These are phyloP conservation scores for Cephalotrichum gorgonifer DNA, from an alignment of 2,329 filamentous ascomycete genomes.

Conservation along the genomic window DNA sequence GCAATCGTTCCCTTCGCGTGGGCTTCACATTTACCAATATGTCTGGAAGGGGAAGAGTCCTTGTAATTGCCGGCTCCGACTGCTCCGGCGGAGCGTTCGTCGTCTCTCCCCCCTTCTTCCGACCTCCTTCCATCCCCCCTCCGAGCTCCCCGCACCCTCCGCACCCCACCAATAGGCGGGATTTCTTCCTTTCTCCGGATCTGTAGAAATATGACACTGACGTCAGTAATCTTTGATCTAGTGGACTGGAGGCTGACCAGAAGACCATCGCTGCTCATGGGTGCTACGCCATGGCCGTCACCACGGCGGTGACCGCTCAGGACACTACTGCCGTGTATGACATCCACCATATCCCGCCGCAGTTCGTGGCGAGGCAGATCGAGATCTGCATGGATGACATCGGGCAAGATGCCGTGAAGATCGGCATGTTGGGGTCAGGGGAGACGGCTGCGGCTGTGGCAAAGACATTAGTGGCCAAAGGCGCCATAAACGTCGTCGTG, in stretches of 20 bases:
- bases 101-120: constrained; percentile 5
- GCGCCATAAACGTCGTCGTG: constrained; percentile 18
- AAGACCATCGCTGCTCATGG: constrained; percentile 87
- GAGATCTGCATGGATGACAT: constrained; percentile 77
- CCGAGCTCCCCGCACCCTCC: constrained; percentile 1
- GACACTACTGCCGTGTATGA: constrained; percentile 78
- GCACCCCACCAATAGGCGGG: not conserved
- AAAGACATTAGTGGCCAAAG: constrained; percentile 14
- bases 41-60: constrained; percentile 36
- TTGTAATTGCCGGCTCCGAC: constrained; percentile 83
- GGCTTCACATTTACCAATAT: no score
- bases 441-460: constrained; percentile 26
- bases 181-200: not conserved
- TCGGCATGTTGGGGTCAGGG: constrained; percentile 38
- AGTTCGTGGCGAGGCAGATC: constrained; percentile 77
- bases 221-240: constrained; percentile 22
- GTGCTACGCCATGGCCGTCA: constrained; percentile 93
- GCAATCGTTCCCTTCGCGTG: not conserved
- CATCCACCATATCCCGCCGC: constrained; percentile 68
- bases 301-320: constrained; percentile 90
- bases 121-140: constrained; percentile 5
- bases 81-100: constrained; percentile 75
- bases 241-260: constrained; percentile 90
- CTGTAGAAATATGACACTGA: constrained; percentile 3
- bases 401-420: constrained; percentile 83